A percentile compares a stretch with the other conserved stretches of the same genome.
Evolutionary conservation across 805 yeast genomes (phyloP).

Genomic region (Blastobotrys mokoenaii): DNA sequence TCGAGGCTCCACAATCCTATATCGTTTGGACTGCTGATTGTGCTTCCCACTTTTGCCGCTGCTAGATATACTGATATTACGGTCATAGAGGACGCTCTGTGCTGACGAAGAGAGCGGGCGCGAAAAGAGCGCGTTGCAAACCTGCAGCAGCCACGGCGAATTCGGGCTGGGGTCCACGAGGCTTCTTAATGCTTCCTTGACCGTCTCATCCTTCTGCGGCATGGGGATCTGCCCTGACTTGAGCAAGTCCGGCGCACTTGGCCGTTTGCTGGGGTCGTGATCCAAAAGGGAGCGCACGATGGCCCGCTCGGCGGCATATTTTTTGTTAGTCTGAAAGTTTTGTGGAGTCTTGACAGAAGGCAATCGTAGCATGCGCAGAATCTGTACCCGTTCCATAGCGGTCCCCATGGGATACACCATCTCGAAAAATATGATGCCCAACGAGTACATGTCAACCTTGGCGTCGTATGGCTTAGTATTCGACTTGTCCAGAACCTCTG

Average conservation of each 20-base stretch:
- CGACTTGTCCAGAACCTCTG: constrained; percentile 54
- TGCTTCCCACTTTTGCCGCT: constrained; percentile 8
- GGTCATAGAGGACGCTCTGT: constrained; percentile 74
- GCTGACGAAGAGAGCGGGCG: constrained; percentile 74
- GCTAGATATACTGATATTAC: constrained; percentile 15
- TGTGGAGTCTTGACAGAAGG: constrained; percentile 59
- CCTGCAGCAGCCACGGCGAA: constrained; percentile 91
- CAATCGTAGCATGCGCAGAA: constrained; percentile 55
- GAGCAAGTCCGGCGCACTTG: constrained; percentile 67
- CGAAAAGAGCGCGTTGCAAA: constrained; percentile 73
- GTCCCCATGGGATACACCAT: constrained; percentile 84
- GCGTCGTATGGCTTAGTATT: constrained; percentile 77
- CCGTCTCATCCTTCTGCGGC: constrained; percentile 81
- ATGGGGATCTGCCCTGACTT: constrained; percentile 81
- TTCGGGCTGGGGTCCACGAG: constrained; percentile 84
- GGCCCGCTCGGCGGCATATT: constrained; percentile 50
- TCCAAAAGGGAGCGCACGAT: constrained; percentile 61
- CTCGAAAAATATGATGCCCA: constrained; percentile 92
- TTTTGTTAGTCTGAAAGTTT: constrained; percentile 44
- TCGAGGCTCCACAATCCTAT: constrained; percentile 8
- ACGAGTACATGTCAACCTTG: constrained; percentile 90
- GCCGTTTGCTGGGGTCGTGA: constrained; percentile 73
- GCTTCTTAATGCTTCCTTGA: constrained; percentile 79
- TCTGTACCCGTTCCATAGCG: constrained; percentile 84
- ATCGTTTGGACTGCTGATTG: constrained; percentile 10